Evolutionary conservation across 176 grass and related monocot species (phyloP).

Genomic region (sorghum (Sorghum bicolor)): Sorghum_bicolor_NCBIv3 NC_012875.2:56556001-56556500

Average conservation of each 20-base stretch:
- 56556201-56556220: not conserved
- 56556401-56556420: too few relatives aligned
- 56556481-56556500: not conserved
- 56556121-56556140: not conserved
- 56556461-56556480: not conserved
- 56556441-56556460: not conserved
- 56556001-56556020: not conserved
- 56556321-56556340: not conserved
- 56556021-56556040: not conserved
- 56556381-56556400: not conserved
- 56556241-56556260: constrained; percentile 36
- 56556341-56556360: not conserved
- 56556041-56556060: not conserved
- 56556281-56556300: not conserved
- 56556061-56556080: not conserved
- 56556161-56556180: not conserved
- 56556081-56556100: constrained; percentile 30
- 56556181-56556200: not conserved
- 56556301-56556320: not conserved
- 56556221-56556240: not conserved
- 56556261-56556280: not conserved
- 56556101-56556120: constrained; percentile 1
- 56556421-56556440: not conserved
- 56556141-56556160: not conserved
- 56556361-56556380: not conserved